Base-by-base conservation (phyloP, 169 alveolate species). In the Cryptosporidium sp. region DNA sequence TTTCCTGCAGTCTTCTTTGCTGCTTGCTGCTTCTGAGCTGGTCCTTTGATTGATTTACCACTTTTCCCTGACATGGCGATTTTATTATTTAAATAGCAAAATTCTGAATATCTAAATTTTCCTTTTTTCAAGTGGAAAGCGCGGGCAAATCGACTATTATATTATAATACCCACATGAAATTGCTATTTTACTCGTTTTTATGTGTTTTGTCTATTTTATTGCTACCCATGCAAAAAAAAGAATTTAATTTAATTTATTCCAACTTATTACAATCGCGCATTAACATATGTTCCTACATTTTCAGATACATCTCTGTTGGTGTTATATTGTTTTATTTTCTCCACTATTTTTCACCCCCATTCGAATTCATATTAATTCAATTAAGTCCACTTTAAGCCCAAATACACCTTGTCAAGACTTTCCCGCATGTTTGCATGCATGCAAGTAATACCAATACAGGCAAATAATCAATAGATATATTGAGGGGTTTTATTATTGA, bases 1-100 rank as follows among this genome's bases (percentile, higher is more conserved):
- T 95, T 95, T 69, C 97, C 97, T 52, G 96, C 96, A 73, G 97
- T 95, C 93, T 95, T 95, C 92, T 95, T 95, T 50, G 97, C 97
- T 85, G 97, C 97, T 59, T 95, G 97, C 45, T 94, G 92, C 85
- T 95, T 95, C 86, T 93, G 93, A 61, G 96, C 94, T 69, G 97
- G 97, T 48, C 94, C 97, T 41, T 80, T 80, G 39, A 80, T 65
- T 31, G 89, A 59, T 80, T 80, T 80, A 29, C 89, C 89, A 62
- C 89, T 65, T 91, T 95, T 95, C 92, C 97, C 97, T 69, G 96
- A 94, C 97, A 95, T 95, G 86, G 86, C 91, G 86, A 86, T 73
- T 74, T 67, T 45, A 23, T 70, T 45, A 43, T 29, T 43, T 39
- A 48, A 70, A 70, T 70, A 23, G 9, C 23, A 70, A 6, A 31